Conservation (phyloP, 192 early-diverging fungal genomes). For the Coemansia reversa region DNA sequence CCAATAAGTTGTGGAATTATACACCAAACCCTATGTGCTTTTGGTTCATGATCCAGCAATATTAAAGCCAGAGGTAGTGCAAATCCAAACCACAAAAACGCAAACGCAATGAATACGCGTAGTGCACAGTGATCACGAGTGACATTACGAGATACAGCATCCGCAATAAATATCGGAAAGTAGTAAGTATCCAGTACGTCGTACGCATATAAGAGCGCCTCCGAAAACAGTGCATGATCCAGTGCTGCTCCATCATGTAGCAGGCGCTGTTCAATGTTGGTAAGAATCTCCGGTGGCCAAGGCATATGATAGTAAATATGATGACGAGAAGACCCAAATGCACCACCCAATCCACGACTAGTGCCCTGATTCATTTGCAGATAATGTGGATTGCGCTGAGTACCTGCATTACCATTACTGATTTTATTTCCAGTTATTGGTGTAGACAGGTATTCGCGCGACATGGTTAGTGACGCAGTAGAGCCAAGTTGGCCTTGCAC, state of each 20-base stretch:
- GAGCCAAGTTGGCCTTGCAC: slow-evolving; percentile 29
- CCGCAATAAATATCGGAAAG: slow-evolving; percentile 50
- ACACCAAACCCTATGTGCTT: slow-evolving; percentile 37
- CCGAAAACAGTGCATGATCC: slow-evolving; percentile 40
- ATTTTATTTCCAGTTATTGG: slow-evolving; percentile 32
- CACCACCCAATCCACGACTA: slow-evolving; percentile 26
- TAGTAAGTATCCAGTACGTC: slow-evolving; percentile 56
- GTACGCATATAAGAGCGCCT: slow-evolving; percentile 49
- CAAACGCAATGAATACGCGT: slow-evolving; percentile 46
- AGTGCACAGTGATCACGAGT: slow-evolving; percentile 51
- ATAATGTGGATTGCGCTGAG: slow-evolving; percentile 6
- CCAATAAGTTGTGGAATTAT: slow-evolving; percentile 42
- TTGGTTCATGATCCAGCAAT: slow-evolving; percentile 39
- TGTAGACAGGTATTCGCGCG: slow-evolving; percentile 39
- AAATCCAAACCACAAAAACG: slow-evolving; percentile 49
- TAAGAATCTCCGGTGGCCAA: slow-evolving; percentile 55
- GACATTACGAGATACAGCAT: slow-evolving; percentile 50
- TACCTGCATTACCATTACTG: neutral
- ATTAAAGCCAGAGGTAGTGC: slow-evolving; percentile 49
- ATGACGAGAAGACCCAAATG: slow-evolving; percentile 21
- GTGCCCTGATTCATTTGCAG: slow-evolving; percentile 11
- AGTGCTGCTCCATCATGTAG: slow-evolving; percentile 47
- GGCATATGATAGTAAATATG: slow-evolving; percentile 55
- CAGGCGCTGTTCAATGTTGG: slow-evolving; percentile 51
- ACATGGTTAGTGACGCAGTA: slow-evolving; percentile 42